A percentile compares a stretch with the other conserved stretches of the same genome.
Conservation (phyloP, 768 basidiomycete genomes). For the Lactifluus piperatus region DNA sequence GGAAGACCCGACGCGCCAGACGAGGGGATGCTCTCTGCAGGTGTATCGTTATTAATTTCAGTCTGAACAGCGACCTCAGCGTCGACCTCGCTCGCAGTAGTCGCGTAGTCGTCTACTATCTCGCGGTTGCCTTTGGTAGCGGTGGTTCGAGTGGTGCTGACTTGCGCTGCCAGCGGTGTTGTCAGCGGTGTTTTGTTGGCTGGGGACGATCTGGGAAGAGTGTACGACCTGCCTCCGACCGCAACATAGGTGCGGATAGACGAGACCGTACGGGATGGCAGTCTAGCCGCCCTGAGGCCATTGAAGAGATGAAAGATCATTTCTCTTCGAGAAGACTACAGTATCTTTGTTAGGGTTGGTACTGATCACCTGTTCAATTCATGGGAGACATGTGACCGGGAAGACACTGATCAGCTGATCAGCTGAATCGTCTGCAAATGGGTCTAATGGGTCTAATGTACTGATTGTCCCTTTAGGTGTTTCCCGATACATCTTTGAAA, state of each 20-base stretch:
- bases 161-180: slow-evolving; percentile 24
- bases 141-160: slow-evolving; percentile 26
- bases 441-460: no score
- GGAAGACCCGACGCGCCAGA: slow-evolving; percentile 20
- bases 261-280: not conserved
- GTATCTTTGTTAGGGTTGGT: no score
- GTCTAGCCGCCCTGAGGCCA: not conserved
- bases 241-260: slow-evolving; percentile 6
- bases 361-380: no score
- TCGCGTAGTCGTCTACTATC: slow-evolving; percentile 22
- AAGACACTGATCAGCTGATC: no score
- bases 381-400: no score
- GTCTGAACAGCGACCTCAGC: slow-evolving; percentile 13
- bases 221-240: slow-evolving; percentile 3
- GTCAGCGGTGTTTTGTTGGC: slow-evolving; percentile 13
- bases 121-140: slow-evolving; percentile 20
- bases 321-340: not conserved
- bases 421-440: no score
- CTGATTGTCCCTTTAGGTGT: no score
- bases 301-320: not conserved
- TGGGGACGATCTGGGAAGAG: slow-evolving; percentile 1
- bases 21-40: slow-evolving; percentile 18
- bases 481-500: no score
- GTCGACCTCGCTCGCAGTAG: slow-evolving; percentile 21
- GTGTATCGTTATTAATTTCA: slow-evolving; percentile 16